Base-by-base conservation (phyloP, 176 grass and related monocot species). In the Avena atlantica region DNA sequence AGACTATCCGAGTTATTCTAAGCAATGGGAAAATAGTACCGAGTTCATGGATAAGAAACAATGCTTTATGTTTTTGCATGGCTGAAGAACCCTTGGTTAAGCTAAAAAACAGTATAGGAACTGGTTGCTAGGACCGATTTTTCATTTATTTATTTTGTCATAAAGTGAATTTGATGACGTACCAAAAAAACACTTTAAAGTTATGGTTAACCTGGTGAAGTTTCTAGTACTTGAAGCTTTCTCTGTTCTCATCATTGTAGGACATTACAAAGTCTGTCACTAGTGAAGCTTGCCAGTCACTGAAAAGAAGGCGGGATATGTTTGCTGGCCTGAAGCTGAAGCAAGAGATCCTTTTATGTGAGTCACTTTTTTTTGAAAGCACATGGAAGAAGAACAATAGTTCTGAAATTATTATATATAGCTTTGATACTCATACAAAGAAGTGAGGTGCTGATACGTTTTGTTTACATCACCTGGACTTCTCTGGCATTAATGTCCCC, bases 301-400 rank as follows among this genome's bases (percentile, higher is more conserved):
- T 98, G 72, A 96, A 95, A 89, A 94, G 48, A 91, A 96, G 90
- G 68, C 97, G 87, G 44, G 92, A 98, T 83, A 79, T 94, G 58
- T 98, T 98, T 88, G 62, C 92, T 96, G 92, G 92, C 40, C 79
- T 98, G 78, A 98, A 93, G 91, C 72, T 98, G 36, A 96, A 96
- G 86, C 97, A 94, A 89, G 97, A 96, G 84, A 86, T 99, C 85
- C 92, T 99, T 90, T 85, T 99, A 80, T 99, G 94, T 96, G 90
- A 96, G 97, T 87, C 58, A 47, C 61, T 82, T 84, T 5, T 47
- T 25, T 66, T 70, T 37, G 7, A 61, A 82, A 77, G 56, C 13
- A 69, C 45, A 17, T 21, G 19, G 5, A 85, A 77, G 29, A 15
- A 55, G 25, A 77, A 77, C 55, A 77, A 76, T 76, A 9, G 31